These are phyloP conservation scores for Colletotrichum echinochloae DNA, from an alignment of 2,329 filamentous ascomycete genomes.

Conservation along the genomic window DNA sequence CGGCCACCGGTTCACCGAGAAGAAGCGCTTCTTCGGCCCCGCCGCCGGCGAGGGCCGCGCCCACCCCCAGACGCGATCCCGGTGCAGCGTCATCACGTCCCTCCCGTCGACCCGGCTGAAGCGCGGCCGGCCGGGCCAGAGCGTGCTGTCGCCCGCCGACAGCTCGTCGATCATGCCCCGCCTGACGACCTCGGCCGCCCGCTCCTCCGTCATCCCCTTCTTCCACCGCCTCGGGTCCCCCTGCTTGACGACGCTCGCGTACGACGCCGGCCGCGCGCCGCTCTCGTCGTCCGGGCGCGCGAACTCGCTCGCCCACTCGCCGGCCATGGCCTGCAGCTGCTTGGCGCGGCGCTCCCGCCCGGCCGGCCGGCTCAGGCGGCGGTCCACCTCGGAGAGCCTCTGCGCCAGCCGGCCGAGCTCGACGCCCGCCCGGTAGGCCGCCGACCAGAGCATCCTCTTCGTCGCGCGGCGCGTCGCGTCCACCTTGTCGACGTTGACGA, in stretches of 20 bases:
- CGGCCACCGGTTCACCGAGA: conserved; percentile 63
- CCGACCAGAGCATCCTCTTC: conserved; percentile 48
- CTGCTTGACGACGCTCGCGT: conserved; percentile 48
- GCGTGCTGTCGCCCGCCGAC: conserved; percentile 55
- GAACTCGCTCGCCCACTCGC: conserved; percentile 35
- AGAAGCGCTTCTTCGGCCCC: conserved; percentile 51
- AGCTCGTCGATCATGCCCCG: conserved; percentile 58
- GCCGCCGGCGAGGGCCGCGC: conserved; percentile 45
- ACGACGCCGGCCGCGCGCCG: conserved; percentile 40
- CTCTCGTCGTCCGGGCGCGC: neutral
- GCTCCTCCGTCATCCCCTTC: conserved; percentile 28
- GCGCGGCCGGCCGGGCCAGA: conserved; percentile 53
- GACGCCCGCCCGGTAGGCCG: conserved; percentile 55
- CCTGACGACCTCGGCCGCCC: conserved; percentile 44
- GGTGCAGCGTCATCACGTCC: conserved; percentile 42
- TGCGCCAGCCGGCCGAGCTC: conserved; percentile 45
- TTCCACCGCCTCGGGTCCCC: conserved; percentile 47
- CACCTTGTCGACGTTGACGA: conserved; percentile 43
- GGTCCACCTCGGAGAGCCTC: conserved; percentile 22
- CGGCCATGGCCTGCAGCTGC: conserved; percentile 31
- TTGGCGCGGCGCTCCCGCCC: conserved; percentile 38
- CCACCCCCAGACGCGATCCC: conserved; percentile 54
- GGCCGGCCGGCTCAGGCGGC: conserved; percentile 31
- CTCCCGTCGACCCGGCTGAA: conserved; percentile 41
- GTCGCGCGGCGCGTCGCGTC: conserved; percentile 33